Base-by-base conservation (phyloP, 1,139 yeast genomes). In the Scheffersomyces stambukii region DNA sequence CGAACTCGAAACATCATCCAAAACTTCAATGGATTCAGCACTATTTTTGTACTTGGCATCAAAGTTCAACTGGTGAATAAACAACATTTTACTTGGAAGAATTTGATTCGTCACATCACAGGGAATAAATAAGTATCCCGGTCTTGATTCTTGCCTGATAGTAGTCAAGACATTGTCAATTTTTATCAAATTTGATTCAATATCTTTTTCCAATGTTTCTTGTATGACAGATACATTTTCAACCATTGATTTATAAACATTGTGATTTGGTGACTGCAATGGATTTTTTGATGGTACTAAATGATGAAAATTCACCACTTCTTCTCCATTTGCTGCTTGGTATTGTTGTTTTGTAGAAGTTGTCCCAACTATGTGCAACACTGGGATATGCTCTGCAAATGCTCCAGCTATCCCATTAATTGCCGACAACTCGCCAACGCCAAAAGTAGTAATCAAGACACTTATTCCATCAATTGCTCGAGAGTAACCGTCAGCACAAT, bases 381-480 rank as follows among this genome's bases (percentile, higher is more conserved):
- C 67, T 8, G 94, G 94, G 19, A 76, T 77, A 49, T 71, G 78
- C 54, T 85, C 95, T 25, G 91, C 81, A 57, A 71, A 81, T 6
- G 94, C 77, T 38, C 95, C 94, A 27, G 89, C 75, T 37, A 83
- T 68, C 29, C 94, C 96, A 57, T 85, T 86, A 41, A 85, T 56
- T 9, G 95, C 95, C 32, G 85, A 77, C 36, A 85, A 70, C 57
- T 85, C 95, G 35, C 95, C 95, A 28, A 86, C 95, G 32, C 95
- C 95, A 55, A 68, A 82, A 11, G 85, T 77, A 22, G 85, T 75
- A 37, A 79, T 61, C 28, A 79, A 45, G 1, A 64, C 74, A 11
- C 68, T 52, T 41, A 71, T 44, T 25, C 67, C 59, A 19, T 52
- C 56, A 19, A 70, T 57, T 25, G 66, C 68, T 38, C 83, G 72